A percentile compares a stretch with the other conserved stretches of the same genome.
These are phyloP conservation scores for Colletotrichum zoysiae DNA, from an alignment of 2,329 filamentous ascomycete genomes.

Conservation along the genomic window DNA sequence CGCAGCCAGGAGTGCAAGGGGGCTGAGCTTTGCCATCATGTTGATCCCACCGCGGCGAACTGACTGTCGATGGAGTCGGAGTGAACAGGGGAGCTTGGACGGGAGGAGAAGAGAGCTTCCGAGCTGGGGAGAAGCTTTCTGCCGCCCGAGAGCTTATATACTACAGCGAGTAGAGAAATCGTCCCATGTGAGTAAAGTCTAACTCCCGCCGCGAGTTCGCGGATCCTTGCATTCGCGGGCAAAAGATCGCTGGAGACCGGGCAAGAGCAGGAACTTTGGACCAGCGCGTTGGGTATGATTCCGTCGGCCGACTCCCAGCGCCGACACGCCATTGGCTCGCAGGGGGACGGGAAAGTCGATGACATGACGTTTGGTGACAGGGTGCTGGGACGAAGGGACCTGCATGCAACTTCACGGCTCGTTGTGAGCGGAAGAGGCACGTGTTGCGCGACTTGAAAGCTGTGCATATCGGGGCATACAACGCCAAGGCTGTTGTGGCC, in stretches of 20 bases:
- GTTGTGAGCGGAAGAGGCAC: constrained; percentile 29
- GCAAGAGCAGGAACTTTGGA: constrained; percentile 25
- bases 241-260: constrained; percentile 11
- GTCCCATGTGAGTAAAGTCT: constrained; percentile 23
- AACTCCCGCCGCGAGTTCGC: constrained; percentile 25
- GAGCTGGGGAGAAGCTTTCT: constrained; percentile 21
- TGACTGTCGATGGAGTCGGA: constrained; percentile 30
- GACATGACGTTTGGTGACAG: constrained; percentile 30
- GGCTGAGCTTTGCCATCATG: constrained; percentile 55
- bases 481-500: constrained; percentile 34
- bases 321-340: constrained; percentile 25
- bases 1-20: constrained; percentile 51
- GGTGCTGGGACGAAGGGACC: constrained; percentile 24
- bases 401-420: constrained; percentile 40
- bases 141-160: constrained; percentile 38
- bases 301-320: constrained; percentile 19
- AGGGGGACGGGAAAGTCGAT: constrained; percentile 26
- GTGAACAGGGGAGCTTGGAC: constrained; percentile 26
- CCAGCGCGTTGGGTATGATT: constrained; percentile 33
- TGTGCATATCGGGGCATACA: constrained; percentile 22
- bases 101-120: not conserved
- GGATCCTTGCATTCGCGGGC: constrained; percentile 29
- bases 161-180: constrained; percentile 17
- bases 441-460: constrained; percentile 30
- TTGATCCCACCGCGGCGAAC: constrained; percentile 30